Evolutionary conservation across 148 eudicot species (phyloP), one percentile per base, ranked within the genome.

Genomic region (Oxyria digyna): DNA sequence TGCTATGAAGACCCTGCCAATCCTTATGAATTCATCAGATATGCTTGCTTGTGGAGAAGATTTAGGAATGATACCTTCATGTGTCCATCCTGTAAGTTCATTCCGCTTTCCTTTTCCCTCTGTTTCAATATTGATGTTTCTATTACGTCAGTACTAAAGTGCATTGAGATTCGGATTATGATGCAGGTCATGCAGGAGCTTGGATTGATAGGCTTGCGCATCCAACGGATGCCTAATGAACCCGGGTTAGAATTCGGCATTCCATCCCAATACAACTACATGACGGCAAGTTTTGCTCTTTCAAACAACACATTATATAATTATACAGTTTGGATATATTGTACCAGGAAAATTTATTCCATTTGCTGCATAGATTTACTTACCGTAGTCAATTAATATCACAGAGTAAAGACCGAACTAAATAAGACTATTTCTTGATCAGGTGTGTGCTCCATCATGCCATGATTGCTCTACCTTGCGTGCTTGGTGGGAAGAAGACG

Each of bases 401-500:
- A n/a, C n/a, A n/a, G n/a, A n/a, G n/a, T n/a, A n/a, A n/a, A n/a
- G n/a, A n/a, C n/a, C n/a, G n/a, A n/a, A n/a, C n/a, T n/a, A n/a
- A n/a, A n/a, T n/a, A n/a, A n/a, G n/a, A n/a, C n/a, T n/a, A n/a
- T n/a, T n/a, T n/a, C n/a, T n/a, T 55, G 37, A 66, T 45, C 69
- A 94, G 98, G 98, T 94, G 49, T 90, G 97, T 82, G 98, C 98
- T 81, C 98, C 98, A 62, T 94, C 98, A 52, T 90, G 97, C 76
- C 98, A 94, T 52, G 98, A 94, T 72, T 86, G 96, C 74, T 88
- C 98, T 23, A 94, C 98, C 69, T 78, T 94, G 55, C 95, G 97
- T 55, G 97, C 98, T 49, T 94, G 98, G 98, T 94, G 98, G 98
- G 98, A 94, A 79, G 98, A 94, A 85, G 98, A 90, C 64, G 98